Conservation (phyloP, 2,329 filamentous ascomycete species). For the Colletotrichum sp. region DNA sequence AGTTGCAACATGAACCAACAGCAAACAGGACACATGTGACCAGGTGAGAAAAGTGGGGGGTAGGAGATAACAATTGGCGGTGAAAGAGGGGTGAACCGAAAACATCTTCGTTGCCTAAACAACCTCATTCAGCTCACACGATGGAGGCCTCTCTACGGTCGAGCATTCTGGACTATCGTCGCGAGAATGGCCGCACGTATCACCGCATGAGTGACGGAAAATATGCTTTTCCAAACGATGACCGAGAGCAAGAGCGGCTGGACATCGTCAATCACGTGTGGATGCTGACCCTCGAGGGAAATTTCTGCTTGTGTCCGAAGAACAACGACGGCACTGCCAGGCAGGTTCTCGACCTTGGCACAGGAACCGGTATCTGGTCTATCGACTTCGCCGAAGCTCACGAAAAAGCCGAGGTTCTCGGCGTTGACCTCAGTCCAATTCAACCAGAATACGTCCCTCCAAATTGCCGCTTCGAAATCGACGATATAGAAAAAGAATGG, state of each 20-base stretch:
- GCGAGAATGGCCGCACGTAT: not conserved
- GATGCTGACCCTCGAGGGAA: constrained; percentile 16
- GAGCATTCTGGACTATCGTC: not conserved
- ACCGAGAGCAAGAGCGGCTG: not conserved
- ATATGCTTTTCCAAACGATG: not conserved
- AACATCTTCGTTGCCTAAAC: too few relatives aligned
- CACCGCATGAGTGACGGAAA: constrained; percentile 27
- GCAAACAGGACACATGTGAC: too few relatives aligned
- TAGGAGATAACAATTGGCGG: too few relatives aligned
- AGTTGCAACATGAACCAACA: too few relatives aligned
- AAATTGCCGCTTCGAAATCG: constrained; percentile 43
- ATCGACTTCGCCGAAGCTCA: too few relatives aligned
- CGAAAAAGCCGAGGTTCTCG: too few relatives aligned
- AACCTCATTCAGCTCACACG: too few relatives aligned
- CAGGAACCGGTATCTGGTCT: too few relatives aligned
- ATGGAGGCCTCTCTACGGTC: not conserved
- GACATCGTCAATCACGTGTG: not conserved
- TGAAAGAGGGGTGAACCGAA: too few relatives aligned
- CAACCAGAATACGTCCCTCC: constrained; percentile 31
- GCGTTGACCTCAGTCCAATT: not conserved
- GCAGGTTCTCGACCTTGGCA: too few relatives aligned
- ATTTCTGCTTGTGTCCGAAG: constrained; percentile 30
- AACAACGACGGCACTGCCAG: too few relatives aligned
- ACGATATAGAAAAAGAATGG: constrained; percentile 36
- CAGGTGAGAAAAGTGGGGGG: too few relatives aligned